Evolutionary conservation across 2,329 filamentous ascomycete species (phyloP), one percentile per base, ranked within the genome.

Genomic region (Clonostachys solani): DNA sequence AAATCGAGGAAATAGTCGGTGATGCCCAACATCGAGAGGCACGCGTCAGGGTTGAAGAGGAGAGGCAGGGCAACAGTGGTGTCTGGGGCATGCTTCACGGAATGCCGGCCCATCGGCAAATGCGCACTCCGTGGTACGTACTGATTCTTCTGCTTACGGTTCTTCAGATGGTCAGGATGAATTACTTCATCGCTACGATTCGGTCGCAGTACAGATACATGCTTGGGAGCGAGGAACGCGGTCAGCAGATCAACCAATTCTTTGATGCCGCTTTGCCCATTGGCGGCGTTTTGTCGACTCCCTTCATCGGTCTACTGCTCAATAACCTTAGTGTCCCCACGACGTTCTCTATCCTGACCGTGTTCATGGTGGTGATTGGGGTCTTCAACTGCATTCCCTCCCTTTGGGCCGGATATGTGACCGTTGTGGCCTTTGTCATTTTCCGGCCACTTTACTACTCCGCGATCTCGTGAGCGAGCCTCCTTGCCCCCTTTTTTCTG

Each of bases 121-220:
- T 96, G 54, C 65, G 70, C 9, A 88, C 86, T 3, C 86, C 85
- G 0, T 96, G 90, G 90, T 96, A 94, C 63, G 72, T 90, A n/a
- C 75, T 95, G 36, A 88, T 95, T 56, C 87, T 88, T 5, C 66
- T 90, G 16, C 92, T 95, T 63, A 95, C 89, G 5, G 75, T 87
- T 34, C 67, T 88, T 36, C 84, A 87, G 63, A 88, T 87, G 83
- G 84, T 84, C 3, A 78, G 86, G 29, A 95, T 95, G 76, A 95
- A 95, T 69, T 95, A 91, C 71, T 95, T 95, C 62, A 89, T 96
- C 47, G 89, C 91, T 5, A 95, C 84, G 2, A 78, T 87, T 44
- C 73, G 82, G 6, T 73, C 82, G 3, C 87, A 92, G 61, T 90
- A 90, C 60, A 73, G 76, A 5, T 85, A 80, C 56, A 77, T 91